A percentile compares a stretch with the other conserved stretches of the same genome.
phyloP scores from a whole-genome alignment of 2,329 filamentous ascomycete species.

The Nakataea oryzae region DNA sequence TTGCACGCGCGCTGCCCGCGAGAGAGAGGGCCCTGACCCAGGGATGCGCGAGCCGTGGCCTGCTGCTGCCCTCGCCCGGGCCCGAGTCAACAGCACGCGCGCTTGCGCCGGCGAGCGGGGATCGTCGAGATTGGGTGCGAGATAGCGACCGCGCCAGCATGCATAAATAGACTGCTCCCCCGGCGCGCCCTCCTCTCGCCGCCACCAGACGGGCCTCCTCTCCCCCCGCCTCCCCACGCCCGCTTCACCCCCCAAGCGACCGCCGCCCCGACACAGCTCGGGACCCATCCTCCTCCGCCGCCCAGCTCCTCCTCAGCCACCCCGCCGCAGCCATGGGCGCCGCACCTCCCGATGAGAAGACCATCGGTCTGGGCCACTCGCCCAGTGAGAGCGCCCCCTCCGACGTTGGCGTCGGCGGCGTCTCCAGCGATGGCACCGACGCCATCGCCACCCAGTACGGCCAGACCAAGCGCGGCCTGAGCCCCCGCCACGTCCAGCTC shows the following conservation, averaged over 20 bases:
- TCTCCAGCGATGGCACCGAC: background rate
- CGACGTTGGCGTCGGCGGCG: background rate
- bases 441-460: constrained; percentile 1
- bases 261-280: no score
- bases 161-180: background rate
- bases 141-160: background rate
- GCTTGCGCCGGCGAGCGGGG: background rate
- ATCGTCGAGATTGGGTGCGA: background rate
- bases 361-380: background rate
- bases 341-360: background rate
- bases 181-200: background rate
- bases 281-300: background rate
- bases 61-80: no score
- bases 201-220: background rate
- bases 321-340: background rate
- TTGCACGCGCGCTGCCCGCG: background rate
- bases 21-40: background rate
- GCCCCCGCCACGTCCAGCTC: constrained; percentile 33
- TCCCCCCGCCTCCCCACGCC: no score
- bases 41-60: no score
- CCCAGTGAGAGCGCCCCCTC: background rate
- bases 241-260: no score
- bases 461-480: constrained; percentile 14
- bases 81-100: background rate
- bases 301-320: no score